These are phyloP conservation scores for Pseudopithomyces chartarum DNA, from an alignment of 2,329 filamentous ascomycete species.

Conservation along the genomic window DNA sequence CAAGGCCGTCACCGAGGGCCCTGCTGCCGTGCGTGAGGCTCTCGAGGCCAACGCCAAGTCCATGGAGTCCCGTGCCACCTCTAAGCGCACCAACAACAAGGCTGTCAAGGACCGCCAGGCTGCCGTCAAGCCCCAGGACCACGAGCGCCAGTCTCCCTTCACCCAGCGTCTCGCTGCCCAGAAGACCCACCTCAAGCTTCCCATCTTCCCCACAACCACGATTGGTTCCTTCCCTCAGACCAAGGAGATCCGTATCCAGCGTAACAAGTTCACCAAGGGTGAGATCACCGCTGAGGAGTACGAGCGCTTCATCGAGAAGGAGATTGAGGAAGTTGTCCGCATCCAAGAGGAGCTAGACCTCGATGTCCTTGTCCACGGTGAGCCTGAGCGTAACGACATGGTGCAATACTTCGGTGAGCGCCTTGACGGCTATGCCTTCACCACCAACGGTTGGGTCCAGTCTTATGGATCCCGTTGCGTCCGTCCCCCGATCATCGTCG, in stretches of 20 bases:
- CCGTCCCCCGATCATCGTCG: constrained; percentile 96
- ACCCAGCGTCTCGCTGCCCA: constrained; percentile 82
- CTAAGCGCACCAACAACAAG: constrained; percentile 94
- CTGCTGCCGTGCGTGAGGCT: constrained; percentile 81
- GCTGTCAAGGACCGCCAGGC: constrained; percentile 96
- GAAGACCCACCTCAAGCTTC: constrained; percentile 89
- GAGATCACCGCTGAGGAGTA: constrained; percentile 93
- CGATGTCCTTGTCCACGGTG: constrained; percentile 96
- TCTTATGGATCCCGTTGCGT: constrained; percentile 98
- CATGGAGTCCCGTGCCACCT: constrained; percentile 86
- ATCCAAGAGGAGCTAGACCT: constrained; percentile 98
- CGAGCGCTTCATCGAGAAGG: constrained; percentile 99
- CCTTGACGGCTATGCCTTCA: constrained; percentile 96
- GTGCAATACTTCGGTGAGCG: constrained; percentile 99
- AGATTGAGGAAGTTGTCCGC: constrained; percentile 93
- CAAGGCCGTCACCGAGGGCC: constrained; percentile 94
- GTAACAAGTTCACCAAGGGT: constrained; percentile 98
- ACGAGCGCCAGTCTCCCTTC: constrained; percentile 94
- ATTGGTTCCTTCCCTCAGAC: constrained; percentile 99
- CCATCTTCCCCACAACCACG: constrained; percentile 97
- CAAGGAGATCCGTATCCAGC: constrained; percentile 94
- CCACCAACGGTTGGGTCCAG: constrained; percentile 98
- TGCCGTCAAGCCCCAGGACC: constrained; percentile 80
- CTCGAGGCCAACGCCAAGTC: constrained; percentile 98
- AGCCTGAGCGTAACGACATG: constrained; percentile 99